phyloP scores from a whole-genome alignment of 78 protist species.

The Tieghemostelium lacteum region DNA sequence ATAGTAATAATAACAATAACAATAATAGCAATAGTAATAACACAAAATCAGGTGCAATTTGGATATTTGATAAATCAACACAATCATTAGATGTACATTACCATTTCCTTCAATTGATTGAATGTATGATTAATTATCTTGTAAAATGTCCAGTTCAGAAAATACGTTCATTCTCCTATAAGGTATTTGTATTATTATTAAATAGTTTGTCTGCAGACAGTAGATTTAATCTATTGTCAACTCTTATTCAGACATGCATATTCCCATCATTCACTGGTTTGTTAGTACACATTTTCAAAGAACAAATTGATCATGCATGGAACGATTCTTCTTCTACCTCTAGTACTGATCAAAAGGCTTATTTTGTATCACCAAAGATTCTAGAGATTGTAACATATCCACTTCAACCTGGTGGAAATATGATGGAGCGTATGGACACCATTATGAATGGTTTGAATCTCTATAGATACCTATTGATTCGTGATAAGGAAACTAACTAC shows the following conservation, averaged over 20 bases:
- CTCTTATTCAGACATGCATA: constrained; percentile 12
- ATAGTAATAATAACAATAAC: not conserved
- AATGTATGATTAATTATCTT: constrained; percentile 6
- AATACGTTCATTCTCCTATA: constrained; percentile 42
- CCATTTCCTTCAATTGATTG: constrained; percentile 57
- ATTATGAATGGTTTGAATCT: constrained; percentile 65
- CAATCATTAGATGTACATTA: constrained; percentile 5
- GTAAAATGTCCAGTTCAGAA: constrained; percentile 71
- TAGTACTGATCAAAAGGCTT: not conserved
- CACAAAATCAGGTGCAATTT: not conserved
- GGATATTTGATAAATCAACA: not conserved
- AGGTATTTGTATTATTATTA: not conserved
- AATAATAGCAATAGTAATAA: not conserved
- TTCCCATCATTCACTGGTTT: constrained; percentile 77
- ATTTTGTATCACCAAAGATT: constrained; percentile 60
- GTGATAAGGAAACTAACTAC: constrained; percentile 18
- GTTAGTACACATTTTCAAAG: constrained; percentile 51
- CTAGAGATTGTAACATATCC: constrained; percentile 23
- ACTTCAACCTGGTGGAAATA: constrained; percentile 27
- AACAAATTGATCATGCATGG: constrained; percentile 47
- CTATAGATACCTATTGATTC: constrained; percentile 38
- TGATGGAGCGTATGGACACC: constrained; percentile 60
- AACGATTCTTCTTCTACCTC: too few relatives aligned
- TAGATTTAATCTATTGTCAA: constrained; percentile 16
- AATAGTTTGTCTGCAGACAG: constrained; percentile 5